These are phyloP conservation scores for Barnettozyma hawaiiensis DNA, from an alignment of 1,139 yeast genomes.

Conservation along the genomic window DNA sequence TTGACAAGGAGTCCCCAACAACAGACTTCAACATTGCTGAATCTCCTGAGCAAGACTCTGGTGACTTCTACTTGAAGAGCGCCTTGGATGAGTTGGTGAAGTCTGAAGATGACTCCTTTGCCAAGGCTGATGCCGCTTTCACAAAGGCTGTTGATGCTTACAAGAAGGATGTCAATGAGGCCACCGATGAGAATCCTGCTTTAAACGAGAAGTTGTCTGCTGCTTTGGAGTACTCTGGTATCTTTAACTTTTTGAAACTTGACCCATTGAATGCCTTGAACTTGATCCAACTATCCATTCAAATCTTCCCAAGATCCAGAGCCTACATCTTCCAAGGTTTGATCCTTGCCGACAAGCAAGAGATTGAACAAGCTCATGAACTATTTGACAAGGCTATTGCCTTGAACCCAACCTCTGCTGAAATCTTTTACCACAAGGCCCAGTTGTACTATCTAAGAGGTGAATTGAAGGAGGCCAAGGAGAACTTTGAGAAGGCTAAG, in stretches of 20 bases:
- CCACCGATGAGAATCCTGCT: slow-evolving; percentile 24
- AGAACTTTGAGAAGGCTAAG: slow-evolving; percentile 72
- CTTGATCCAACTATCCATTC: slow-evolving; percentile 46
- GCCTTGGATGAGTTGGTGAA: slow-evolving; percentile 60
- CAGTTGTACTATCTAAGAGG: slow-evolving; percentile 83
- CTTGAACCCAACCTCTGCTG: slow-evolving; percentile 65
- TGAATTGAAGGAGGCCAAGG: slow-evolving; percentile 67
- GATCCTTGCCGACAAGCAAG: slow-evolving; percentile 72
- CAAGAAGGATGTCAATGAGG: slow-evolving; percentile 28
- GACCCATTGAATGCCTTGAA: slow-evolving; percentile 58
- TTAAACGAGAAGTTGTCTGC: slow-evolving; percentile 47
- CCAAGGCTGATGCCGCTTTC: slow-evolving; percentile 64
- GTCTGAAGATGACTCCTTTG: slow-evolving; percentile 68
- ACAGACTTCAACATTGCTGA: slow-evolving; percentile 38
- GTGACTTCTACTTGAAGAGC: slow-evolving; percentile 58
- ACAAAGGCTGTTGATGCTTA: slow-evolving; percentile 61
- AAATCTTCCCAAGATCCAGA: slow-evolving; percentile 70
- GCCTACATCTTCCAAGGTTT: slow-evolving; percentile 81
- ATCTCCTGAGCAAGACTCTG: slow-evolving; percentile 40
- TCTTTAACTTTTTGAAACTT: slow-evolving; percentile 76
- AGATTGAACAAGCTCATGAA: slow-evolving; percentile 51
- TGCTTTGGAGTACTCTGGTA: slow-evolving; percentile 80
- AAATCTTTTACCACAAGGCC: slow-evolving; percentile 90
- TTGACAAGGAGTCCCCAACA: slow-evolving; percentile 31
- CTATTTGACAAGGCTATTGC: slow-evolving; percentile 64